Percentiles rank a stretch among this genome's conserved stretches.
Conservation (phyloP, 805 yeast species). For the Kodamaea leandrae region DNA sequence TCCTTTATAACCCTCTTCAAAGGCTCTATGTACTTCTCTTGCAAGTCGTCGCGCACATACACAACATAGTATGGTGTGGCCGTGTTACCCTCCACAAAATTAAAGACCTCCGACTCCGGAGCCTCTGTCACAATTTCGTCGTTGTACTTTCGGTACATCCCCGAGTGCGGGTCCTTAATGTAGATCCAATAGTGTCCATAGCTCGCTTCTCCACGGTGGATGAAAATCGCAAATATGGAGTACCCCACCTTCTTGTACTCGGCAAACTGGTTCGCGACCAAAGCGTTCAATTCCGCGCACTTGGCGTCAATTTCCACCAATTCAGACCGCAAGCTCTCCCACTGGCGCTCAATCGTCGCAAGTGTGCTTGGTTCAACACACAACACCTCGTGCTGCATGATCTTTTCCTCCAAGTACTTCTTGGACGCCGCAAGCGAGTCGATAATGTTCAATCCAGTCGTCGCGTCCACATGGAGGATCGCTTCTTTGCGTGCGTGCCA, state of each 20-base stretch:
- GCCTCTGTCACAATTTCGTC: constrained; percentile 94
- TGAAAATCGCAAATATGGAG: constrained; percentile 84
- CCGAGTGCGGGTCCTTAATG: constrained; percentile 68
- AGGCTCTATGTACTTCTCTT: constrained; percentile 58
- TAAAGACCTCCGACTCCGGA: constrained; percentile 58
- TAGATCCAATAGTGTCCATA: constrained; percentile 98
- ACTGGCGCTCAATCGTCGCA: constrained; percentile 44
- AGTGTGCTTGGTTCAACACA: constrained; percentile 48
- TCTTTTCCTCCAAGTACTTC: constrained; percentile 50
- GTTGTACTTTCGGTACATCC: constrained; percentile 82
- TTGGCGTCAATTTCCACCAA: constrained; percentile 40
- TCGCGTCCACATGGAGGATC: constrained; percentile 42
- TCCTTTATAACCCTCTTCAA: constrained; percentile 44
- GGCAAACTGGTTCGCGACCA: constrained; percentile 60
- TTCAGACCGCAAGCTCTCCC: constrained; percentile 46
- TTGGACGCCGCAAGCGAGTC: constrained; percentile 53
- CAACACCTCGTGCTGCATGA: constrained; percentile 31
- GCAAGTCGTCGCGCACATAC: constrained; percentile 65
- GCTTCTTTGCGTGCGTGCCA: constrained; percentile 40
- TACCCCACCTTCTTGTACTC: constrained; percentile 66
- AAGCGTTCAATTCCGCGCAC: constrained; percentile 44
- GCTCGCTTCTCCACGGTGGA: constrained; percentile 93
- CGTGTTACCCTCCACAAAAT: constrained; percentile 64
- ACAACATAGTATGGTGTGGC: constrained; percentile 95
- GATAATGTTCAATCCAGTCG: constrained; percentile 31